Evolutionary conservation across 768 basidiomycete genomes (phyloP), one percentile per base, ranked within the genome.

Genomic region (Phylloporus arenicola): DNA sequence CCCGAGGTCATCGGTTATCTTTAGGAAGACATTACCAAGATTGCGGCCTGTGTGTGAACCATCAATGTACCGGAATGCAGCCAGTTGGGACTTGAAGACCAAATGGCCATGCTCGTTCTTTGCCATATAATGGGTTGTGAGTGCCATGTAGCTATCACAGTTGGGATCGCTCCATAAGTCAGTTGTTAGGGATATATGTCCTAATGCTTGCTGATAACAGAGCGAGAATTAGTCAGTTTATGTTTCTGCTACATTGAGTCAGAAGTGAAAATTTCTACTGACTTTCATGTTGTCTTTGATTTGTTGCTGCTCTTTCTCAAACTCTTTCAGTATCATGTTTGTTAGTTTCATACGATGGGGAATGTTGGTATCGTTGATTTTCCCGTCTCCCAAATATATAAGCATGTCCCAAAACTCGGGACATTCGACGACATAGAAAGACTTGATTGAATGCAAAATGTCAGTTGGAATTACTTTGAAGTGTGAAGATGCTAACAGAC

Each of bases 151-250:
- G 6, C 40, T 47, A n/a, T 43, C 6, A 3, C 3, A 20, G 17
- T 46, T 52, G 7, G 33, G 51, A 35, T 42, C 40, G 27, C 45
- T 46, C 51, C 51, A 52, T 6, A 52, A 22, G 14, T 52, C 51
- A 2, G 19, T 52, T 24, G 40, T 47, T n/a, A 34, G n/a, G 1
- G 34, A 52, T 5, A 52, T 43, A 6, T 8, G 45, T 1, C 45
- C 41, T 30, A 46, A 39, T 37, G 35, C 10, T 19, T 19, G 17
- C 35, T 37, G 35, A 19, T 30, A 24, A 24, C 24, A 24, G 24
- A 6, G 24, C 24, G 6, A 24, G 24, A 24, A 24, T 3, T 24
- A 24, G 6, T 24, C 24, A 24, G 24, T 6, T 3, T n/a, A 24
- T 24, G 24, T 24, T 24, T 6, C 24, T 6, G 24, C 24, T 6